Base-by-base conservation (phyloP, 83 land plant species). In the Diphasiastrum complanatum region DNA sequence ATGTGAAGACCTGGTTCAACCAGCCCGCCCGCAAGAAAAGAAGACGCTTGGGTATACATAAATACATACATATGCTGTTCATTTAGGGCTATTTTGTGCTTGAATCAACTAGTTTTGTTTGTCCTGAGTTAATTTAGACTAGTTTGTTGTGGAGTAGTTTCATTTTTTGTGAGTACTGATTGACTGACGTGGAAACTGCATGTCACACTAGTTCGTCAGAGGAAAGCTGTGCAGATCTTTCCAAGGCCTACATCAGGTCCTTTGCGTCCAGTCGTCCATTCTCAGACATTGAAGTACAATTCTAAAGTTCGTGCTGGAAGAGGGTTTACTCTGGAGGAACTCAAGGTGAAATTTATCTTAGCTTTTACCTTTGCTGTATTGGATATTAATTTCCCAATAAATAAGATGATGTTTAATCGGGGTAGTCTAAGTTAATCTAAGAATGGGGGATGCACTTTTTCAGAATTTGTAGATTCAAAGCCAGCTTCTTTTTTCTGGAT, bases 11-110 rank as follows among this genome's bases (percentile, higher is more conserved):
- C 18, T 60, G 55, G 63, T 60, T 60, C 63, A 60, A 60, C 36
- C 63, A 60, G 63, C 63, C 63, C 5, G 54, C 63, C 3, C 51
- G 63, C 55, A 60, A 60, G 56, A 38, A 16, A n/a, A 57, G 54
- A 57, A 60, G 56, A 60, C 6, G 63, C 6, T n/a, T 5, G 16
- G 6, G 58, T n/a, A n/a, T n/a, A n/a, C n/a, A n/a, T n/a, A n/a
- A n/a, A n/a, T n/a, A n/a, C n/a, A n/a, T n/a, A n/a, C n/a, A n/a
- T n/a, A n/a, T n/a, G n/a, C n/a, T n/a, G n/a, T n/a, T n/a, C n/a
- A n/a, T n/a, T n/a, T n/a, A n/a, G n/a, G n/a, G n/a, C n/a, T n/a
- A n/a, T n/a, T n/a, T n/a, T n/a, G n/a, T n/a, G n/a, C n/a, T n/a
- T n/a, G n/a, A n/a, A n/a, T n/a, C n/a, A n/a, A n/a, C n/a, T n/a